Conservation (phyloP, 208 protist species). For the Leishmania mexicana region DNA sequence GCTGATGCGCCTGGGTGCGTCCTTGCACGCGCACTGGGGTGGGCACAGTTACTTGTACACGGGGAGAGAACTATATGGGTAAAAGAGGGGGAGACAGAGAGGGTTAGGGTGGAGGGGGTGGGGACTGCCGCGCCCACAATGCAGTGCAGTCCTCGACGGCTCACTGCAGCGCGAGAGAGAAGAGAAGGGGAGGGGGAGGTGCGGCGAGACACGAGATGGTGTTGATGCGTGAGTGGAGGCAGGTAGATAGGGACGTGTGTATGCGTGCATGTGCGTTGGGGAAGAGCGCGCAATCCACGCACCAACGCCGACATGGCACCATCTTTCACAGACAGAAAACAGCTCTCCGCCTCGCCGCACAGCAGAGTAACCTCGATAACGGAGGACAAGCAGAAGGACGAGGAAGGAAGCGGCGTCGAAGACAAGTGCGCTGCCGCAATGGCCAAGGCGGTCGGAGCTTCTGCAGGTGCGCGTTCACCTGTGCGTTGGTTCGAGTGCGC, state of each 20-base stretch:
- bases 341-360: not conserved
- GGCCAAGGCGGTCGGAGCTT: not conserved
- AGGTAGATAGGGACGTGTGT: not conserved
- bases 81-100: not conserved
- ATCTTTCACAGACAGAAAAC: not conserved
- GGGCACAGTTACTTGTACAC: not conserved
- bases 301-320: not conserved
- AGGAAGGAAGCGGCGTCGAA: not conserved
- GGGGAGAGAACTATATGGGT: not conserved
- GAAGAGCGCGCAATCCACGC: not conserved
- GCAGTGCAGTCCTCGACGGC: not conserved
- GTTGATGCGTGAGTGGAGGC: not conserved
- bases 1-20: not conserved
- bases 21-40: not conserved
- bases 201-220: not conserved
- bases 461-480: not conserved
- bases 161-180: not conserved
- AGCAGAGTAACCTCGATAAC: not conserved
- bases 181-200: not conserved
- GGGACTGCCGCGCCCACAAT: not conserved
- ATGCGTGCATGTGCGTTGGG: not conserved
- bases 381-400: not conserved
- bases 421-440: not conserved
- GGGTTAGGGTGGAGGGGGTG: not conserved
- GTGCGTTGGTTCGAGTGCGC: not conserved